Base-by-base conservation (phyloP, 1,139 yeast genomes). In the Saccharomyces uvarum region DNA sequence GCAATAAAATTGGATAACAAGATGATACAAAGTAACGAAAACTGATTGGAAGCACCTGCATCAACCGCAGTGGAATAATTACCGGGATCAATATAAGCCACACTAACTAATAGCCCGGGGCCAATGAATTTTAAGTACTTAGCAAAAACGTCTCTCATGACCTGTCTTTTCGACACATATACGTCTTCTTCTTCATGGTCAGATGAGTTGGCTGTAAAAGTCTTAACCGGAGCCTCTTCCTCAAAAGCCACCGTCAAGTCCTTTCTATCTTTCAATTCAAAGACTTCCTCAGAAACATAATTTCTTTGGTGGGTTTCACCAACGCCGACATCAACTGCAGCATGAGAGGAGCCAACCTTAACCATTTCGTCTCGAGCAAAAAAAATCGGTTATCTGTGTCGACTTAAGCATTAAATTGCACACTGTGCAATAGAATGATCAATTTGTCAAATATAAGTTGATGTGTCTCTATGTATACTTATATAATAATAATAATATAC, bases 31-130 rank as follows among this genome's bases (percentile, higher is more conserved):
- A 87, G 74, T 52, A 87, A 73, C 3, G 88, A 77, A 66, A 74
- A 88, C 64, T 76, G 70, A 61, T 84, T 82, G 38, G 81, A 69
- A 0, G 95, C 88, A 61, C 95, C 95, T 0, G 93, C 95, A 7
- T 84, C 75, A 9, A 85, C 82, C 59, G 85, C 89, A 0, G 95
- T 86, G 32, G 95, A 82, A 69, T 87, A 87, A 71, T 87, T 87
- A 68, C 95, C 95, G 0, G 95, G 95, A 68, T 86, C 95, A 81
- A 86, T 83, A 65, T 86, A 86, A 0, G 93, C 90, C 38, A 86
- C 91, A 44, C 86, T 75, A 19, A 87, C 83, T 81, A 86, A 79
- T 50, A 86, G 70, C 0, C 93, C 93, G 0, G 93, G 93, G 0
- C 93, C 93, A n/a, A 86, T 71, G 61, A 85, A 87, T 32, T 78